Conservation (phyloP, 768 basidiomycete genomes). For the Gyrodon lividus region DNA sequence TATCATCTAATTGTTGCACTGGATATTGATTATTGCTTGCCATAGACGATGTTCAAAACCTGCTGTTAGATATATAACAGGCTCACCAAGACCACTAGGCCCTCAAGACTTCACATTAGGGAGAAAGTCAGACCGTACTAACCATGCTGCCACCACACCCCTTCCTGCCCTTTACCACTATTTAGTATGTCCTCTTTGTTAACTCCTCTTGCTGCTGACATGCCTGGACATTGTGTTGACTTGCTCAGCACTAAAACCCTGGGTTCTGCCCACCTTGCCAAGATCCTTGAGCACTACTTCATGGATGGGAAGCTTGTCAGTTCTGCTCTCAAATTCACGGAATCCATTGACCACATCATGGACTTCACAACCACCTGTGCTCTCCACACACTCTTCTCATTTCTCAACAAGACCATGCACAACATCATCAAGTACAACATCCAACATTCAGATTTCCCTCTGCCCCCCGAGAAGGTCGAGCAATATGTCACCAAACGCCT, state of each 20-base stretch:
- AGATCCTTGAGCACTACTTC: constrained; percentile 80
- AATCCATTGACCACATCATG: constrained; percentile 96
- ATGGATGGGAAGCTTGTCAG: constrained; percentile 77
- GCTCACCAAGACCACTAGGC: no score
- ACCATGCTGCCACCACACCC: constrained; percentile 78
- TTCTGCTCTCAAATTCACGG: constrained; percentile 74
- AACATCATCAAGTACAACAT: constrained; percentile 93
- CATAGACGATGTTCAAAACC: no score
- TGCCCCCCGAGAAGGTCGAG: constrained; percentile 79
- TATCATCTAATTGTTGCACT: no score
- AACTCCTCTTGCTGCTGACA: constrained; percentile 48
- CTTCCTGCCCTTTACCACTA: no score
- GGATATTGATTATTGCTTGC: no score
- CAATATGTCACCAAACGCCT: constrained; percentile 89
- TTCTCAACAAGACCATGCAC: constrained; percentile 93
- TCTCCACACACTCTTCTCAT: constrained; percentile 93
- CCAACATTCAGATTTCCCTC: constrained; percentile 93
- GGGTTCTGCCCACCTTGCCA: constrained; percentile 63
- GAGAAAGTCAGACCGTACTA: no score
- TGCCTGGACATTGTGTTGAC: constrained; percentile 61
- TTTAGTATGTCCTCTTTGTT: no score
- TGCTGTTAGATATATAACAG: no score
- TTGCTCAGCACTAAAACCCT: constrained; percentile 42
- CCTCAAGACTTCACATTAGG: no score
- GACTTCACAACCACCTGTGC: constrained; percentile 92